A percentile compares a stretch with the other conserved stretches of the same genome.
phyloP scores from a whole-genome alignment of 345 rosid genomes.

The Turnera subulata region DNA sequence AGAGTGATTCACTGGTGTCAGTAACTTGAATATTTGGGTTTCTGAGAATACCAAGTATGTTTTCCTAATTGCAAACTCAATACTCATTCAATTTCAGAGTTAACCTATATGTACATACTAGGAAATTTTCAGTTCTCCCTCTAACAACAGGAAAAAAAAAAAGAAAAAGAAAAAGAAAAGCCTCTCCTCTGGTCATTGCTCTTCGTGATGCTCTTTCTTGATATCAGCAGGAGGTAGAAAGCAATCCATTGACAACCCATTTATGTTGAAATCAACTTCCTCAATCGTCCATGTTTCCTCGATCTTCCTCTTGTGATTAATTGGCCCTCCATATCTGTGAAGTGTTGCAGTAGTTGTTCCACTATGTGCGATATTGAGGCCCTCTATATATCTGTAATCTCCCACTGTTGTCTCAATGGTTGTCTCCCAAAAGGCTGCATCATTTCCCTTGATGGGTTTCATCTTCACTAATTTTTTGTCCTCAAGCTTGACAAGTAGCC shows the following conservation, averaged over 20 bases:
- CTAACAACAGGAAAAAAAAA: not conserved
- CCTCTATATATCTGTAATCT: slow-evolving; percentile 61
- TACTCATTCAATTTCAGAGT: too few relatives aligned
- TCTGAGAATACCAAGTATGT: too few relatives aligned
- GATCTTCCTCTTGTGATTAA: slow-evolving; percentile 64
- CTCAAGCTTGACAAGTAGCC: slow-evolving; percentile 60
- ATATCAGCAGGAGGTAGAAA: slow-evolving; percentile 90
- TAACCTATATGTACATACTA: too few relatives aligned
- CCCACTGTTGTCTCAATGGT: slow-evolving; percentile 57
- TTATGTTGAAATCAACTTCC: slow-evolving; percentile 79
- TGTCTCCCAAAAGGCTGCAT: slow-evolving; percentile 72
- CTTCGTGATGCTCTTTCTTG: slow-evolving; percentile 40
- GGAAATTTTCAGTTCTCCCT: not conserved
- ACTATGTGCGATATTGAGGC: slow-evolving; percentile 66
- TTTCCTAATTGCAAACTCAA: too few relatives aligned
- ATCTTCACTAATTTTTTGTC: slow-evolving; percentile 72
- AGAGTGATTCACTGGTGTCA: too few relatives aligned
- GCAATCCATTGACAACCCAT: slow-evolving; percentile 65
- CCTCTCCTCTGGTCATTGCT: not conserved
- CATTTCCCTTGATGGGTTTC: slow-evolving; percentile 40
- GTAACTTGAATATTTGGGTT: too few relatives aligned
- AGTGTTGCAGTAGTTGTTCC: slow-evolving; percentile 65
- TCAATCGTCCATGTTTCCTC: slow-evolving; percentile 93
- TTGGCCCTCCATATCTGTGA: slow-evolving; percentile 55
- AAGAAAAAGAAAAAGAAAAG: not conserved